These are phyloP conservation scores for Coffea humblotiana DNA, from an alignment of 305 asterid species.

Conservation along the genomic window DNA sequence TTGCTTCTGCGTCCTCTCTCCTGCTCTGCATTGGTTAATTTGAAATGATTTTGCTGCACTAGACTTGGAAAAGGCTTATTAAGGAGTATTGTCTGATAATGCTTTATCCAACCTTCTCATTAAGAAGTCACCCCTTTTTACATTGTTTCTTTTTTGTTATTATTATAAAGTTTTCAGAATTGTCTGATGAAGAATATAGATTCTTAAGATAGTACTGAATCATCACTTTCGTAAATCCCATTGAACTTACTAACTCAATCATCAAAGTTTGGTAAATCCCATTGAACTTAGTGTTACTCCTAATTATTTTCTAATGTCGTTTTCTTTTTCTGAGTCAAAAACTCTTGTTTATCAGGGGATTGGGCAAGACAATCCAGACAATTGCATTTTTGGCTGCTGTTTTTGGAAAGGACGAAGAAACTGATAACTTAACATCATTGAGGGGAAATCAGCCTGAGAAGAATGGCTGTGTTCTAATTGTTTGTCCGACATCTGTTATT, in stretches of 20 bases:
- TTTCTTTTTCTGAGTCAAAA: conserved; percentile 1
- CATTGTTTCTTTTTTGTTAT: too few species aligned
- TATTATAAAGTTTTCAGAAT: too few species aligned
- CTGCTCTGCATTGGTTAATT: too few species aligned
- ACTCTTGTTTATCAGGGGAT: conserved; percentile 59
- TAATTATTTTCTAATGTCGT: conserved; percentile 11
- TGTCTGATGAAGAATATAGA: neutral
- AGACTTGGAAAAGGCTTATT: too few species aligned
- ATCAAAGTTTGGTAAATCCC: neutral
- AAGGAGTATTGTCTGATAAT: too few species aligned
- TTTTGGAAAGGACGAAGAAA: conserved; percentile 60
- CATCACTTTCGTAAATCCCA: neutral
- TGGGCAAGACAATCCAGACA: conserved; percentile 96
- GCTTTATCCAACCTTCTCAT: too few species aligned
- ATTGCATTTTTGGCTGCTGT: conserved; percentile 96
- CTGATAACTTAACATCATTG: conserved; percentile 28
- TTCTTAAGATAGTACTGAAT: neutral
- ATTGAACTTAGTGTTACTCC: neutral
- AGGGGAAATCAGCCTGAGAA: conserved; percentile 28
- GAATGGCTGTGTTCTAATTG: conserved; percentile 69
- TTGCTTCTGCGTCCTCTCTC: too few species aligned
- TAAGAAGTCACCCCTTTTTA: too few species aligned
- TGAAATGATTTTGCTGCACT: too few species aligned
- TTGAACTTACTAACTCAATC: too few species aligned
- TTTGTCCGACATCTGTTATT: conserved; percentile 92